Evolutionary conservation across 495 filamentous ascomycete genomes (phyloP), one percentile per base, ranked within the genome.

Genomic region (Bryoglossum gracile): DNA sequence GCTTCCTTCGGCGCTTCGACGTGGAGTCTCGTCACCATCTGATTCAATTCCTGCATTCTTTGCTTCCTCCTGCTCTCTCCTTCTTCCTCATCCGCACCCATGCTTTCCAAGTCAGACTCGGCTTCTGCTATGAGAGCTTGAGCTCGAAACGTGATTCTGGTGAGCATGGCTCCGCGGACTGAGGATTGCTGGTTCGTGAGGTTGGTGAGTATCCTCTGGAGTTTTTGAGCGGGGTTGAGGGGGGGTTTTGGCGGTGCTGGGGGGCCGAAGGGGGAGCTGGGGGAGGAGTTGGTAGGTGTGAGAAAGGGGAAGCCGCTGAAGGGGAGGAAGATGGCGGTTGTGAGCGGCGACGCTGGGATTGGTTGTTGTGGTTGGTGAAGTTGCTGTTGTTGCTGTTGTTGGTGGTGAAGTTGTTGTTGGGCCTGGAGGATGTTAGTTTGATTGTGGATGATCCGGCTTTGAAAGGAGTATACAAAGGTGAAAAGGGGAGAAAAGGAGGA

Each of bases 301-400:
- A n/a, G n/a, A n/a, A n/a, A n/a, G n/a, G n/a, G n/a, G 43, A 72
- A 66, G 2, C 55, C 51, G 2, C 43, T 48, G 39, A 72, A 61
- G 4, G 72, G 67, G 1, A 66, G 62, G 50, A 77, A 75, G 17
- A 75, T 69, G 32, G 60, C 54, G 4, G 69, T 65, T 1, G 62
- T 54, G 19, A 70, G 50, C 65, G 26, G 26, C 5, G 26, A 30
- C 6, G 26, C 26, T 30, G 13, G 26, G 13, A 30, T 30, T 6
- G 5, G 26, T 30, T 30, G 13, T n/a, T n/a, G n/a, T n/a, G n/a
- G n/a, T n/a, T n/a, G n/a, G n/a, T n/a, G n/a, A n/a, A n/a, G n/a
- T n/a, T n/a, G n/a, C n/a, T n/a, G n/a, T n/a, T n/a, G n/a, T n/a
- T n/a, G n/a, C n/a, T n/a, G n/a, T n/a, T n/a, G n/a, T n/a, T n/a